phyloP scores from a whole-genome alignment of 257 asterid genomes.

The Rauvolfia tetraphylla region DNA sequence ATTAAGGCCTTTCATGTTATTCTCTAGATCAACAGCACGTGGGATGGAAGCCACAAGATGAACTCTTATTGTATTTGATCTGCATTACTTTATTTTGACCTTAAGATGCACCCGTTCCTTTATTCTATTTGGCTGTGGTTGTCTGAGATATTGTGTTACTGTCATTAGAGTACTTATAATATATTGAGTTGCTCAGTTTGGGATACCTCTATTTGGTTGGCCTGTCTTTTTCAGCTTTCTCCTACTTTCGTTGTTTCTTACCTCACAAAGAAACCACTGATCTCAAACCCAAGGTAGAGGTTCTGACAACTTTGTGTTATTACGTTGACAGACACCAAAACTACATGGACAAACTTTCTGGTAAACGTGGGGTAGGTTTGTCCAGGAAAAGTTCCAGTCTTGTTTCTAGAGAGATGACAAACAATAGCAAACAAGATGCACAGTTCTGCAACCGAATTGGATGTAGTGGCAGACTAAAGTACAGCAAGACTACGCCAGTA shows the following conservation, averaged over 20 bases:
- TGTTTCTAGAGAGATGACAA: slow-evolving; percentile 30
- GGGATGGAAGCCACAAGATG: neutral
- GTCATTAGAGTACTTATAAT: neutral
- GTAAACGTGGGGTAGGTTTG: slow-evolving; percentile 37
- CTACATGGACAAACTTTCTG: slow-evolving; percentile 41
- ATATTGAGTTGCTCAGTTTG: neutral
- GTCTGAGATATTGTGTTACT: neutral
- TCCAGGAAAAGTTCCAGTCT: slow-evolving; percentile 35
- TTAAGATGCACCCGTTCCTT: neutral
- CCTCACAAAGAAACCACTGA: neutral
- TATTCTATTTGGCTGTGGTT: neutral
- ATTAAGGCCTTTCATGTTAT: neutral
- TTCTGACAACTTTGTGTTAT: neutral
- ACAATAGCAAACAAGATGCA: slow-evolving; percentile 37
- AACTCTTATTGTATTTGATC: neutral
- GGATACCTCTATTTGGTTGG: neutral
- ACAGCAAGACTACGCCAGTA: slow-evolving; percentile 27
- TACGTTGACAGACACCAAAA: neutral
- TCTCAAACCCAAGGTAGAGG: neutral
- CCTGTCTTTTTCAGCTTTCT: neutral
- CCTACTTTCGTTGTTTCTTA: neutral
- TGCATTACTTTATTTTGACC: neutral
- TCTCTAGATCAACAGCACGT: neutral
- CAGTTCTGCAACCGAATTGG: slow-evolving; percentile 76
- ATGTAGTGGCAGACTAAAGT: slow-evolving; percentile 71